Base-by-base conservation (phyloP, 495 filamentous ascomycete species). In the Talaromyces ruber region DNA sequence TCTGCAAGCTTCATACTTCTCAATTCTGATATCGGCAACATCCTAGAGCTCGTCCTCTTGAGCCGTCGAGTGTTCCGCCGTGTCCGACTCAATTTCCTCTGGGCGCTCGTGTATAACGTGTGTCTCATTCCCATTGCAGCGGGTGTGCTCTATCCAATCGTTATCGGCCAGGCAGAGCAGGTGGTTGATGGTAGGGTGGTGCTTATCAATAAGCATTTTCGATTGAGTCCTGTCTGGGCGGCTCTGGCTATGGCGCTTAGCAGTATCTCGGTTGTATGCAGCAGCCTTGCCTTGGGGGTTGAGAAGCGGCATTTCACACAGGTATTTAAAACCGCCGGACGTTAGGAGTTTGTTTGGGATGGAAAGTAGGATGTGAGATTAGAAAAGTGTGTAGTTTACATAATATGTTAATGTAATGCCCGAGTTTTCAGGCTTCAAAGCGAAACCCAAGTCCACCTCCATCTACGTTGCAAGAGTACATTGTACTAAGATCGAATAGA, bases 1-100 rank as follows among this genome's bases (percentile, higher is more conserved):
- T 87, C 87, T 14, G 87, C 92, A 1, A 86, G 86, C 58, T 96
- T 97, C 72, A 88, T 97, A 59, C 84, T 97, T n/a, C 82, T 95
- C 22, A 87, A 86, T 64, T 85, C 83, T 18, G 82, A 90, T 62
- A 77, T 97, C 6, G 72, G 75, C 50, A 79, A 88, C 0, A 80
- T 97, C 58, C 78, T 93, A 39, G 87, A 86, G 6, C 78, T 97
- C 21, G 81, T 92, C 0, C 76, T 88, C 32, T 84, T 97, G 43
- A 88, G 85, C 60, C 74, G 77, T 0, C 79, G 79, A 3, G 91
- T 96, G 2, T 93, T 96, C 68, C 73, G 82, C 34, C 79, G 92
- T n/a, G 88, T 97, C 65, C 86, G 86, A 69, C 80, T 94, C 76
- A 97, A 97, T 67, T 97, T 96, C 70, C 82, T 71, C 26, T 97